Percentiles rank a stretch among this genome's conserved stretches.
Conservation (phyloP, 345 rosid genomes). For the Leavenworthia alabamica region DNA sequence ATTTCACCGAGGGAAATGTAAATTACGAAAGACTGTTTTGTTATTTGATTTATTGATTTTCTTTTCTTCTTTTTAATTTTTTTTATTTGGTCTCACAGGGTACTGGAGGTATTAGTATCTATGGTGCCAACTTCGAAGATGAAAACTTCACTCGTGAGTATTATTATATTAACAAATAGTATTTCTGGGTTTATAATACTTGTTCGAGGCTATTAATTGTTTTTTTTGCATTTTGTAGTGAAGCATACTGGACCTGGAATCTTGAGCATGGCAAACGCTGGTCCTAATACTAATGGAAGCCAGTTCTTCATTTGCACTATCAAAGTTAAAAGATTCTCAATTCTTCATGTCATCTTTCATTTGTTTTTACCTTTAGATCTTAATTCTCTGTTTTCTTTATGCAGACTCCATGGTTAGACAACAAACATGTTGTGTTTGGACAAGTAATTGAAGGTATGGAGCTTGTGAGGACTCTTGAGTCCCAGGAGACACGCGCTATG, state of each 20-base stretch:
- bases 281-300: conserved; percentile 91
- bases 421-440: conserved; percentile 88
- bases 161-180: not conserved
- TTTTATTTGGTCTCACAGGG: conserved; percentile 47
- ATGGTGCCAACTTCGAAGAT: conserved; percentile 70
- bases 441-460: conserved; percentile 75
- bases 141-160: conserved; percentile 71
- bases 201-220: not conserved
- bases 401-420: conserved; percentile 73
- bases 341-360: not conserved
- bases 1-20: conserved; percentile 78
- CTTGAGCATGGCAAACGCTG: conserved; percentile 93
- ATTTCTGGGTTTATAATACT: not conserved
- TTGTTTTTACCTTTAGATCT: not conserved
- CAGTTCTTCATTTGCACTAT: conserved; percentile 92
- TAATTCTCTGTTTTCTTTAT: not conserved
- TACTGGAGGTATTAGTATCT: conserved; percentile 85
- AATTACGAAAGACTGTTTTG: not conserved
- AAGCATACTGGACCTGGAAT: conserved; percentile 85
- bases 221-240: conserved; percentile 40
- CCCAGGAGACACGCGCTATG: conserved; percentile 64
- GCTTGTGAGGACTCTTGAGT: conserved; percentile 62
- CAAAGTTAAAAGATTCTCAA: conserved; percentile 43
- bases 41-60: not conserved
- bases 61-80: not conserved